Evolutionary conservation across 192 early-diverging fungal genomes (phyloP), one percentile per base, ranked within the genome.

Genomic region (Diversispora eburnea): DNA sequence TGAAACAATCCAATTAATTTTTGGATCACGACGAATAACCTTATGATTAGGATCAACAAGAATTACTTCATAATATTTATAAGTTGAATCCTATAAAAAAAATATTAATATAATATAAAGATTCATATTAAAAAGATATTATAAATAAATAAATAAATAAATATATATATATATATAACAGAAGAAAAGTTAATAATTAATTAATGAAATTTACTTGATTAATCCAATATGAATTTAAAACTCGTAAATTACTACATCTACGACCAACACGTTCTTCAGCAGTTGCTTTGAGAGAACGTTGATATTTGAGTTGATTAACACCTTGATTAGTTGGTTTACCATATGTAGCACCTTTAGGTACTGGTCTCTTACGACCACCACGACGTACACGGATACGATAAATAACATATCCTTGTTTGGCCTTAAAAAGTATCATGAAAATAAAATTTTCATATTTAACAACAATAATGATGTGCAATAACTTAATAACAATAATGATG

Each of bases 161-260:
- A 61, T 61, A 61, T 12, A 33, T 33, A 25, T 60, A 33, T 25
- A 4, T 19, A 19, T 56, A 56, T 8, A 15, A 15, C 51, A 52
- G 12, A 0, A 3, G 17, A 52, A 52, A 52, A 25, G 25, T 25
- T 33, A 59, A 59, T 3, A 33, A 20, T 6, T 12, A 59, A 9
- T 63, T 17, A 15, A 7, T 43, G 42, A 49, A 42, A 69, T 12
- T 19, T 61, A 73, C 72, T 46, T 95, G 90, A 91, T 99, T 99
- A 73, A 99, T 91, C 97, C 97, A 99, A 93, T 99, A 99, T 68
- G 94, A 96, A 94, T 97, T 99, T 73, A 99, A 87, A 70, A 99
- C 96, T 76, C 97, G 94, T 83, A 99, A 87, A 90, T 98, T 98
- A 74, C 85, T 88, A 88, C 97, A 99, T 84, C 89, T 93, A 84